Evolutionary conservation across 2,329 filamentous ascomycete species (phyloP), one percentile per base, ranked within the genome.

Genomic region (Coniochaeta prunicola): DNA sequence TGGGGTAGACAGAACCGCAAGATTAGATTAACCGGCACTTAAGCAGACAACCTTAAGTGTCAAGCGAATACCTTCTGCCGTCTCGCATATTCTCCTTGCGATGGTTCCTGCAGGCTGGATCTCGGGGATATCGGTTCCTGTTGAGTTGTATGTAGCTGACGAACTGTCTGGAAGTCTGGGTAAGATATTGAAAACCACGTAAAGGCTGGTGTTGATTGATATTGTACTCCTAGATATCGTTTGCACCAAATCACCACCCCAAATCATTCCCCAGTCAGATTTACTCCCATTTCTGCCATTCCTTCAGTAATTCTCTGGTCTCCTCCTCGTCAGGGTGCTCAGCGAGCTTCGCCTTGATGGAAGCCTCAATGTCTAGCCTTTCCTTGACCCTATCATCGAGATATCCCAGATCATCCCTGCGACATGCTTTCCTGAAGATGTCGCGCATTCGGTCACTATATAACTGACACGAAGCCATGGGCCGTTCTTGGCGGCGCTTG

Each of bases 381-480:
- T 88, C 84, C 53, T 80, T 74, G 34, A 86, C 76, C 65, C 81
- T 83, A 24, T 63, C 64, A 45, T 80, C 76, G 40, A 96, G 72
- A 63, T 86, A 87, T 26, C 78, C 77, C 59, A 87, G 79, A 66
- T 96, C 89, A 57, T 88, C 82, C 36, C 80, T 80, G 59, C 81
- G 76, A 50, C 90, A 86, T 0, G 89, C 87, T 31, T 84, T 80
- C 30, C 76, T 73, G 68, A 96, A 96, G 1, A 90, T 79, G 0
- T 81, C 79, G 42, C 91, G 81, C 91, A 96, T 96, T 17, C 88
- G 82, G 4, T 81, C 73, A 48, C 89, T 92, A 70, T 94, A 96
- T 2, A 97, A 79, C 70, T 93, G 90, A 68, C 92, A 97, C 24
- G 78, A 81, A 30, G 76, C 82, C 64, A 77, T 73, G 0, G 76